These are phyloP conservation scores for Acacia pycnantha DNA, from an alignment of 331 rosid genomes.

Conservation along the genomic window DNA sequence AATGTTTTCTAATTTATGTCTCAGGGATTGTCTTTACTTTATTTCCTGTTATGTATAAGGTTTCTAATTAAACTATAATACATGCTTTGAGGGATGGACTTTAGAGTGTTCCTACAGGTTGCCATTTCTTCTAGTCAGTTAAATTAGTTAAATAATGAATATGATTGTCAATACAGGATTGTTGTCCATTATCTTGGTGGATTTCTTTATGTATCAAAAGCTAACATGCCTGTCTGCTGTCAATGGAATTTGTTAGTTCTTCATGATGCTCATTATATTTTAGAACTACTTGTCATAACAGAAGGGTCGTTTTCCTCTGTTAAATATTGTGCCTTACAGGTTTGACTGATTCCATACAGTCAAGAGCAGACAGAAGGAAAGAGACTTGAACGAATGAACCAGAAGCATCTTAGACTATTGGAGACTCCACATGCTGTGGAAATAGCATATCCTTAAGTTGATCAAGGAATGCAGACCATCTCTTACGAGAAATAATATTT, in stretches of 20 bases:
- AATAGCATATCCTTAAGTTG: neutral
- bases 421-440: neutral
- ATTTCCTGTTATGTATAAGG: neutral
- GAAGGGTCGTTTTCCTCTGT: neutral
- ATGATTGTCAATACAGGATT: slow-evolving; percentile 37
- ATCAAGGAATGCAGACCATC: slow-evolving; percentile 11
- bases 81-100: neutral
- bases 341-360: neutral
- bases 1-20: neutral
- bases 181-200: slow-evolving; percentile 8
- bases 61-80: neutral
- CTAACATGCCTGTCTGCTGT: neutral
- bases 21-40: neutral
- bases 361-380: slow-evolving; percentile 2
- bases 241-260: neutral
- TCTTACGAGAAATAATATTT: slow-evolving; percentile 2
- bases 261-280: neutral
- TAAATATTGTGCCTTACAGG: neutral
- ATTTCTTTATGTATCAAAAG: slow-evolving; percentile 1
- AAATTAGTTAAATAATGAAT: slow-evolving; percentile 9
- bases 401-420: slow-evolving; percentile 10
- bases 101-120: neutral
- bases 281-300: slow-evolving; percentile 3
- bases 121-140: neutral
- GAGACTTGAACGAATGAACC: neutral